phyloP scores from a whole-genome alignment of 257 asterid species.

The Hygrophila difformis region DNA sequence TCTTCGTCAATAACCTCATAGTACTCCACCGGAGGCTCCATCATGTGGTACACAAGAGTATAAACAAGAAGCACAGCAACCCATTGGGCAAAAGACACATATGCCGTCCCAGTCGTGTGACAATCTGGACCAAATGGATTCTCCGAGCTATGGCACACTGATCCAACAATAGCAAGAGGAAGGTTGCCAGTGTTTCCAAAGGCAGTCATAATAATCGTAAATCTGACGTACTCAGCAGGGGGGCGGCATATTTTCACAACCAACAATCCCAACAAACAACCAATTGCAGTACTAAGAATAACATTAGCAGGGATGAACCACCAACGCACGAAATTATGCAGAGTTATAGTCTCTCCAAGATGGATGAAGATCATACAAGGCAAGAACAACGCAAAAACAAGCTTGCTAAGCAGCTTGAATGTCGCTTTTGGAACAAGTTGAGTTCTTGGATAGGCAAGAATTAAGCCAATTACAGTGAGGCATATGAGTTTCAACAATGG shows the following conservation, averaged over 20 bases:
- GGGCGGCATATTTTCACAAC: conserved; percentile 70
- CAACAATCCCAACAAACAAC: conserved; percentile 65
- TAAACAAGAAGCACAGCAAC: conserved; percentile 82
- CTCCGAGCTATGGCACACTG: conserved; percentile 58
- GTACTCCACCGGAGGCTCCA: conserved; percentile 87
- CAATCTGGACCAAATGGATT: conserved; percentile 72
- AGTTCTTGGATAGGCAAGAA: conserved; percentile 73
- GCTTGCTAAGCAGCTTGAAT: conserved; percentile 87
- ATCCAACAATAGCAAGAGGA: conserved; percentile 81
- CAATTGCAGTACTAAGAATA: conserved; percentile 64
- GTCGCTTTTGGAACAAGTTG: conserved; percentile 77
- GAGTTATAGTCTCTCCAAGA: conserved; percentile 74
- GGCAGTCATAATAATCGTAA: conserved; percentile 77
- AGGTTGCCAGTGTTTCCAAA: conserved; percentile 95
- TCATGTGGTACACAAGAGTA: conserved; percentile 96
- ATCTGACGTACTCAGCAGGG: conserved; percentile 67
- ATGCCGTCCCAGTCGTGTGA: conserved; percentile 55
- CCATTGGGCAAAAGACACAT: conserved; percentile 92
- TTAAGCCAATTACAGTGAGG: conserved; percentile 57
- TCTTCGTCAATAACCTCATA: conserved; percentile 45
- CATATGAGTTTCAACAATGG: conserved; percentile 74
- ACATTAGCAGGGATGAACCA: conserved; percentile 96
- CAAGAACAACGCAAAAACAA: conserved; percentile 76
- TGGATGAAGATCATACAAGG: conserved; percentile 82
- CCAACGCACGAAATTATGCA: conserved; percentile 56